Evolutionary conservation across 805 yeast species (phyloP).

Genomic region (Maudiozyma bulderi): DNA sequence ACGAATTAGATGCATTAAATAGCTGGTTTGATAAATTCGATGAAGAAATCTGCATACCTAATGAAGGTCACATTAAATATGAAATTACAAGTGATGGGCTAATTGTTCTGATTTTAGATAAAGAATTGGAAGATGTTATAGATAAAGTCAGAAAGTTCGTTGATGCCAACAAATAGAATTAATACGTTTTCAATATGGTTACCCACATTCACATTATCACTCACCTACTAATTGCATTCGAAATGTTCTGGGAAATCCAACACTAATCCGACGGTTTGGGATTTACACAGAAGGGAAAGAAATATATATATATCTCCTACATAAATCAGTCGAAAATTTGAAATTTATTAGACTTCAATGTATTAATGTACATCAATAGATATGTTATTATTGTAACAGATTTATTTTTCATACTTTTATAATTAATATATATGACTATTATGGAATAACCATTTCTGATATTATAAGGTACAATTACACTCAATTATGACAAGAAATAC

Average conservation of each 20-base stretch:
- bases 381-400: too few relatives aligned
- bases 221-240: not conserved
- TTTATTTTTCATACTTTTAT: too few relatives aligned
- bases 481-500: too few relatives aligned
- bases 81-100: constrained; percentile 32
- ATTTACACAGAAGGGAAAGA: not conserved
- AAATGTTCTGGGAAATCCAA: too few relatives aligned
- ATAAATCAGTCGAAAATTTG: too few relatives aligned
- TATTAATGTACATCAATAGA: too few relatives aligned
- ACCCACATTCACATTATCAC: not conserved
- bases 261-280: too few relatives aligned
- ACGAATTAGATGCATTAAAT: constrained; percentile 26
- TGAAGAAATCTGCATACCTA: constrained; percentile 29
- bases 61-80: constrained; percentile 31
- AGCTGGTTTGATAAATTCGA: constrained; percentile 31
- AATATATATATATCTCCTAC: too few relatives aligned
- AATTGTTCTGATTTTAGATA: constrained; percentile 25
- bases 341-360: too few relatives aligned
- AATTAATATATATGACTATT: too few relatives aligned
- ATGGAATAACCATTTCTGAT: too few relatives aligned
- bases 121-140: constrained; percentile 21
- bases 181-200: not conserved
- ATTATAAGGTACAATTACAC: too few relatives aligned
- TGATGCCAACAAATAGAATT: constrained; percentile 6
- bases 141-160: constrained; percentile 23